Evolutionary conservation across 2,329 filamentous ascomycete species (phyloP), one percentile per base, ranked within the genome.

Genomic region (Aspergillus flavus): DNA sequence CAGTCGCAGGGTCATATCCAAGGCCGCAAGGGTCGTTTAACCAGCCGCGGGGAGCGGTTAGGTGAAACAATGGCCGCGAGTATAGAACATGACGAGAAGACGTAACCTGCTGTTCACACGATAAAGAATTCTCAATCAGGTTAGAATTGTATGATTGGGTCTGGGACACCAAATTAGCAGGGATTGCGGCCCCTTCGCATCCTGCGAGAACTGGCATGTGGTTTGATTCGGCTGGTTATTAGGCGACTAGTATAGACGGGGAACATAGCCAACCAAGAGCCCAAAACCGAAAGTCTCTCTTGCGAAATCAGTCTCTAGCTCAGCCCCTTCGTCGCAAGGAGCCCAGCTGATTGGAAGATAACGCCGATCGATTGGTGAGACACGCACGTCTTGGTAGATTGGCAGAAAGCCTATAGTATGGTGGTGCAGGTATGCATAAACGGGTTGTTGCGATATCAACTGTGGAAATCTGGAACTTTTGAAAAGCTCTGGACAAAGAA

Each of bases 21-120:
- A 76, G 73, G 1, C 75, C 80, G 64, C 79, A 81, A 6, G 80
- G 80, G 53, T 82, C 80, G 57, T 82, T 82, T 68, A 81, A 72
- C 80, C 80, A 82, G 23, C 77, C 77, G 36, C 57, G 61, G 9
- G 76, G 74, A 1, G 79, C 73, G 28, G 71, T 71, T 6, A 81
- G 58, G 62, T 82, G 80, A 62, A 75, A 80, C 1, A 68, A 68
- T 50, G 76, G 76, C 21, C 69, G 64, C 62, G 62, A 36, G 58
- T 26, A n/a, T 30, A 6, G 11, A 21, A 12, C 41, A 30, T 19
- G 16, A 10, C 19, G 48, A 28, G 48, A 14, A 52, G 45, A 14
- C 45, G 23, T 28, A 28, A 48, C 6, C 23, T 48, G 21, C 23
- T 28, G 45, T 23, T 28, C 45, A 26, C 19, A 28, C 16, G 26